Conservation (phyloP, 1,139 yeast species). For the Yamadazyma atmosphaerica region DNA sequence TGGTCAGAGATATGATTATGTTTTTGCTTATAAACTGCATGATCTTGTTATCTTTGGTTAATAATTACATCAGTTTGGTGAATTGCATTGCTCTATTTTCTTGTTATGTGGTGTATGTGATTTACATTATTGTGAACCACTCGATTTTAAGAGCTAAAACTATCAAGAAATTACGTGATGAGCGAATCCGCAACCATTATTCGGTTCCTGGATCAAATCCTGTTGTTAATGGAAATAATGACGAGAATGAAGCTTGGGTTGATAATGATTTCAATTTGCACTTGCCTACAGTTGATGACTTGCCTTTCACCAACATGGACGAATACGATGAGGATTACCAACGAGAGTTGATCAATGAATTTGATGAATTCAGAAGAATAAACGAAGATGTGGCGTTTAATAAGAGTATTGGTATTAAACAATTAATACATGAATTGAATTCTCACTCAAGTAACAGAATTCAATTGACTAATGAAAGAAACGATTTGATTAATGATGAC, state of each 20-base stretch:
- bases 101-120: conserved; percentile 56
- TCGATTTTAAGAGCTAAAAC: conserved; percentile 23
- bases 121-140: conserved; percentile 36
- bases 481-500: not conserved
- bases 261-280: conserved; percentile 21
- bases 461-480: conserved; percentile 9
- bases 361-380: conserved; percentile 16
- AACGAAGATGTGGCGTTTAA: conserved; percentile 15
- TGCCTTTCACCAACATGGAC: conserved; percentile 22
- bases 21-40: conserved; percentile 48
- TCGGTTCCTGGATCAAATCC: not conserved
- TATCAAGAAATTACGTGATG: conserved; percentile 21
- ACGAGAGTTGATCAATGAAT: conserved; percentile 14
- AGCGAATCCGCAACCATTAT: conserved; percentile 31
- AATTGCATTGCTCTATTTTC: conserved; percentile 51
- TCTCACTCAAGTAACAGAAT: conserved; percentile 5
- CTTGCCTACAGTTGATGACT: conserved; percentile 36
- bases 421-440: conserved; percentile 33
- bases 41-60: conserved; percentile 40
- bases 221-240: conserved; percentile 3
- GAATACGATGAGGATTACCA: conserved; percentile 22
- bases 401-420: conserved; percentile 37
- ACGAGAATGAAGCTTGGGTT: conserved; percentile 5
- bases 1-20: conserved; percentile 57
- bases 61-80: conserved; percentile 43